Conservation (phyloP, 2,329 filamentous ascomycete species). For the Coleophoma eucalyptorum region DNA sequence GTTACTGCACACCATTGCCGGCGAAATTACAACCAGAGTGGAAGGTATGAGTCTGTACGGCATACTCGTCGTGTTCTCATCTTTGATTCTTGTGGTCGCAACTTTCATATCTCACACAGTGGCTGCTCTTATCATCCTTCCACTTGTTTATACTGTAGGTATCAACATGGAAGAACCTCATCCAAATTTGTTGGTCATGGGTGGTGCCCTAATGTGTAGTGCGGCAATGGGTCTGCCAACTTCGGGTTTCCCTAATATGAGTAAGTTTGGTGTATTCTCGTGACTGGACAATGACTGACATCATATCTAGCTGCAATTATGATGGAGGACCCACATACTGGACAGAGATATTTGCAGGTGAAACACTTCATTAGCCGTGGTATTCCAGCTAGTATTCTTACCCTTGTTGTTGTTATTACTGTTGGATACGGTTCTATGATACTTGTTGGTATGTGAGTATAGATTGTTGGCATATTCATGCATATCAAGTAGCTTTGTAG, state of each 20-base stretch:
- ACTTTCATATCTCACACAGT: constrained; percentile 99
- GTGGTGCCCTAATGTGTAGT: constrained; percentile 89
- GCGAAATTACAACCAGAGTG: constrained; percentile 69
- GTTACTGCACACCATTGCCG: constrained; percentile 82
- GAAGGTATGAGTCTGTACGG: constrained; percentile 79
- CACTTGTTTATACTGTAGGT: constrained; percentile 84
- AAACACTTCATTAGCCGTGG: constrained; percentile 95
- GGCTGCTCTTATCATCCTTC: constrained; percentile 89
- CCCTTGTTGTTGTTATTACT: constrained; percentile 78
- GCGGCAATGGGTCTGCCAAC: constrained; percentile 97
- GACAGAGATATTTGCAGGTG: constrained; percentile 86
- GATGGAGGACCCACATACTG: constrained; percentile 93
- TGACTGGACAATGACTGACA: constrained; percentile 6
- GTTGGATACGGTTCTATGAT: constrained; percentile 90
- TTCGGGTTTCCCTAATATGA: constrained; percentile 98
- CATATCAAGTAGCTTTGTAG: no score
- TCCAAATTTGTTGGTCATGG: constrained; percentile 94
- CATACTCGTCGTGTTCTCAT: constrained; percentile 80
- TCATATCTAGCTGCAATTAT: constrained; percentile 78
- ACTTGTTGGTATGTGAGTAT: constrained; percentile 19
- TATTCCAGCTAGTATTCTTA: constrained; percentile 79
- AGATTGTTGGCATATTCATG: neutral
- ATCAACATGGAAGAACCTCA: constrained; percentile 82
- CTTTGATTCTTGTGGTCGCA: constrained; percentile 83
- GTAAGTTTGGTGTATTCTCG: constrained; percentile 54